Evolutionary conservation across 352 stramenopile species (phyloP), one percentile per base, ranked within the genome.

Genomic region (Globisporangium lucens): DNA sequence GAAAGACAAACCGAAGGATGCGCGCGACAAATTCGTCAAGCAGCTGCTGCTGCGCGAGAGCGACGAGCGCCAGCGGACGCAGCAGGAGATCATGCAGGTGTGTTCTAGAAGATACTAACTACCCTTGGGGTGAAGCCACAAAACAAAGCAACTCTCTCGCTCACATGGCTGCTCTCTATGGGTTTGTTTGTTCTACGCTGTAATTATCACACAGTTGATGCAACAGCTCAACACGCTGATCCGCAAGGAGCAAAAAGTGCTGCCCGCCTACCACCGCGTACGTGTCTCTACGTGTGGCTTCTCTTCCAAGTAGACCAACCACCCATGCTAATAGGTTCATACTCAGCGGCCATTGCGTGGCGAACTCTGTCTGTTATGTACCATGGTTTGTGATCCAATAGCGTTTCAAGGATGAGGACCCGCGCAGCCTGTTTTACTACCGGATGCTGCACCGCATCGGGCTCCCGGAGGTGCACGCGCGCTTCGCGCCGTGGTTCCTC

Each of bases 401-500:
- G 84, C 80, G 76, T 73, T 79, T 74, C 66, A 83, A 82, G n/a
- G 68, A 85, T 63, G 82, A 93, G 65, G 82, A 91, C 55, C 78
- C 82, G 3, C 80, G 84, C 29, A 89, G 78, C 36, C 74, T 85
- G 30, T 91, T 90, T 56, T 93, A 93, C 70, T 90, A 89, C 64
- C 75, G 77, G 63, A 93, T 93, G 84, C 78, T 93, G 43, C 84
- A 82, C 7, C 84, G 84, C 38, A 75, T 89, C 5, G 84, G 84
- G 3, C 71, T 93, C 5, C 84, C 82, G 3, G 80, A 90, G 64
- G 71, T 90, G 12, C 84, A 93, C 77, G 82, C 84, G 49, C 84
- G 80, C 20, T 93, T 89, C 53, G 84, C 82, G 33, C 84, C 84
- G 36, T 93, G 82, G 84, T 93, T 93, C 62, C 73, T 91, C 66